Evolutionary conservation across 306 rosid genomes (phyloP).

Genomic region (Styphnolobium japonicum): DNA sequence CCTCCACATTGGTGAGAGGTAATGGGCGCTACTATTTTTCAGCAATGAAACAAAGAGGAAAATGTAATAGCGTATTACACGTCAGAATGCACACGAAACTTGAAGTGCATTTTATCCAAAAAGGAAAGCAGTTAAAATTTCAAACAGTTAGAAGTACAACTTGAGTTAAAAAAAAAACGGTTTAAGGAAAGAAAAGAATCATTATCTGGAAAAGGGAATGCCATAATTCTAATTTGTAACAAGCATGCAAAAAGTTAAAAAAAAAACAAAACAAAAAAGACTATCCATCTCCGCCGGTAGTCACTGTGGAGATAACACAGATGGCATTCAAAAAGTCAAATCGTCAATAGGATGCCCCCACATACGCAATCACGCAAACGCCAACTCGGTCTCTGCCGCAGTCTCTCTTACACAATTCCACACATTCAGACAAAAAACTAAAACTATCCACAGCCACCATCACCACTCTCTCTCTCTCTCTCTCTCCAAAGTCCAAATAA

Average conservation of each 20-base stretch:
- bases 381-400: neutral
- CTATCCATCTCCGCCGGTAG: neutral
- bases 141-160: neutral
- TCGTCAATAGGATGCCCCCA: neutral
- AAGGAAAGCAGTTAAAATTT: neutral
- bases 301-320: slow-evolving; percentile 21
- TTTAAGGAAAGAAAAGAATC: neutral
- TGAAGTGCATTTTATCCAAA: no score
- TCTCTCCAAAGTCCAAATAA: neutral
- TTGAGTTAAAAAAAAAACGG: neutral
- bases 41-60: no score
- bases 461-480: neutral
- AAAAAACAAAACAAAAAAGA: neutral
- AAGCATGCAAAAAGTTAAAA: neutral
- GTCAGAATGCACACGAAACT: no score
- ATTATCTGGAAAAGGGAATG: neutral
- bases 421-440: slow-evolving; percentile 27
- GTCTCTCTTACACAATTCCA: slow-evolving; percentile 2
- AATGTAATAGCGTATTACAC: no score
- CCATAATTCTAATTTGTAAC: neutral
- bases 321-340: slow-evolving; percentile 23
- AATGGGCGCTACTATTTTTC: no score
- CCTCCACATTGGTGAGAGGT: no score
- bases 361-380: neutral
- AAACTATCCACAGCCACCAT: neutral